A percentile compares a stretch with the other conserved stretches of the same genome.
Evolutionary conservation across 371 early-diverging fungal species (phyloP).

Genomic region (Mortierella sp.): DNA sequence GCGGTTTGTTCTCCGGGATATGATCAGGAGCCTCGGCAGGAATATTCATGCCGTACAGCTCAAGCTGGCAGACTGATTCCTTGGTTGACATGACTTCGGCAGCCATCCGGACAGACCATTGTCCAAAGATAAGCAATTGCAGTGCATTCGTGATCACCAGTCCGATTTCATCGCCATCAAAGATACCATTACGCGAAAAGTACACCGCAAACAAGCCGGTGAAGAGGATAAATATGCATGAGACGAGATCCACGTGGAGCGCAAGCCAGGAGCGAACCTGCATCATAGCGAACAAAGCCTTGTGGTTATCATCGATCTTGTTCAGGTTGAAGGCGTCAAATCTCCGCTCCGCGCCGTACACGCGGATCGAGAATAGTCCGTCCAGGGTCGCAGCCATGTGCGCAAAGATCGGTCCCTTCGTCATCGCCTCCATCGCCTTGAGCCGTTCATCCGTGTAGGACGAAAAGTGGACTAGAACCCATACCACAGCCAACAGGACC

Average conservation of each 20-base stretch:
- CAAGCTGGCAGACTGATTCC: slow-evolving; percentile 66
- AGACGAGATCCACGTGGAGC: slow-evolving; percentile 73
- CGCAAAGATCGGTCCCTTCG: slow-evolving; percentile 74
- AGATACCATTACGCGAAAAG: slow-evolving; percentile 28
- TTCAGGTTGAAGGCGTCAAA: slow-evolving; percentile 65
- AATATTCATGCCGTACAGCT: slow-evolving; percentile 66
- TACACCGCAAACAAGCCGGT: slow-evolving; percentile 67
- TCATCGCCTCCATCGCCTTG: slow-evolving; percentile 65
- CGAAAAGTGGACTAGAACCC: slow-evolving; percentile 52
- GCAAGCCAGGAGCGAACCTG: slow-evolving; percentile 66
- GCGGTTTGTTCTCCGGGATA: slow-evolving; percentile 55
- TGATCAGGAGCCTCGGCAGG: slow-evolving; percentile 64
- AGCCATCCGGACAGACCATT: slow-evolving; percentile 72
- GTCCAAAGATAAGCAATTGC: slow-evolving; percentile 77
- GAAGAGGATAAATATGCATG: slow-evolving; percentile 71
- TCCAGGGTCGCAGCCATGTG: slow-evolving; percentile 80
- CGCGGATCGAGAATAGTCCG: slow-evolving; percentile 76
- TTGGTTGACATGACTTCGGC: slow-evolving; percentile 70
- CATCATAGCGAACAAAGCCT: slow-evolving; percentile 63
- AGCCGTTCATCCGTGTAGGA: slow-evolving; percentile 59
- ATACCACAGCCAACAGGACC: slow-evolving; percentile 51
- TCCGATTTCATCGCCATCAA: slow-evolving; percentile 63
- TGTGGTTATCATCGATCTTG: slow-evolving; percentile 70
- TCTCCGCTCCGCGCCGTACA: slow-evolving; percentile 66
- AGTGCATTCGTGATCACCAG: slow-evolving; percentile 76